Conservation (phyloP, 257 asterid species). For the Gentiana macrophylla region DNA sequence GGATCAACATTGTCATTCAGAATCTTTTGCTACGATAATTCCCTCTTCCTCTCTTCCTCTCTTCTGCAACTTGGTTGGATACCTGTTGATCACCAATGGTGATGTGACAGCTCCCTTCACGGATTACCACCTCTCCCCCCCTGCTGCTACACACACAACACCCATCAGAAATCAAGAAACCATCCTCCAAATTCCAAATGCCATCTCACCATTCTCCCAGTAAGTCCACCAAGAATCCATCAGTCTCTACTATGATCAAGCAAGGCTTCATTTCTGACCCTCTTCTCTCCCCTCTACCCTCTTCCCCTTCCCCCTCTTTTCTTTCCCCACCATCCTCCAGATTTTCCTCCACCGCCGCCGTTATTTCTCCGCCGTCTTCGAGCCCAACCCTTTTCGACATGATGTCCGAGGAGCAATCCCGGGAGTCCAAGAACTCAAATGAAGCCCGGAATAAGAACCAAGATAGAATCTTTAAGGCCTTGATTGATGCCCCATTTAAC, state of each 20-base stretch:
- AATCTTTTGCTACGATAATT: constrained; percentile 1
- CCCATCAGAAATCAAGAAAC: not conserved
- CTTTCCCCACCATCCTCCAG: not conserved
- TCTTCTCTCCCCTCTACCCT: constrained; percentile 28
- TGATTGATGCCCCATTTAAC: constrained; percentile 44
- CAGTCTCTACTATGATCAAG: constrained; percentile 80
- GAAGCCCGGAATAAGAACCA: constrained; percentile 36
- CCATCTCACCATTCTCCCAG: constrained; percentile 9
- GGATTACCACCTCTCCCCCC: constrained; percentile 1
- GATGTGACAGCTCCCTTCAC: no score
- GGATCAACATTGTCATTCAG: no score
- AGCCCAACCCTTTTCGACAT: constrained; percentile 64
- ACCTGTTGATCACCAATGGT: no score
- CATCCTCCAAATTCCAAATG: not conserved
- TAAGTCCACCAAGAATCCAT: constrained; percentile 30
- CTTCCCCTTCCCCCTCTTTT: no score
- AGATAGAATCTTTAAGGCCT: constrained; percentile 43
- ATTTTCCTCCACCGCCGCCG: constrained; percentile 16
- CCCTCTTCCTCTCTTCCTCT: not conserved
- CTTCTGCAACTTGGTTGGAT: no score
- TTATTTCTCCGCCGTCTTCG: constrained; percentile 46
- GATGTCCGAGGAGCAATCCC: constrained; percentile 63
- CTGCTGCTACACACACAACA: constrained; percentile 12
- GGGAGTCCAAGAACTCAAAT: constrained; percentile 28
- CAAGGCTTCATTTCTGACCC: constrained; percentile 81